phyloP scores from a whole-genome alignment of 2,329 filamentous ascomycete species.

The Neonectria hederae region DNA sequence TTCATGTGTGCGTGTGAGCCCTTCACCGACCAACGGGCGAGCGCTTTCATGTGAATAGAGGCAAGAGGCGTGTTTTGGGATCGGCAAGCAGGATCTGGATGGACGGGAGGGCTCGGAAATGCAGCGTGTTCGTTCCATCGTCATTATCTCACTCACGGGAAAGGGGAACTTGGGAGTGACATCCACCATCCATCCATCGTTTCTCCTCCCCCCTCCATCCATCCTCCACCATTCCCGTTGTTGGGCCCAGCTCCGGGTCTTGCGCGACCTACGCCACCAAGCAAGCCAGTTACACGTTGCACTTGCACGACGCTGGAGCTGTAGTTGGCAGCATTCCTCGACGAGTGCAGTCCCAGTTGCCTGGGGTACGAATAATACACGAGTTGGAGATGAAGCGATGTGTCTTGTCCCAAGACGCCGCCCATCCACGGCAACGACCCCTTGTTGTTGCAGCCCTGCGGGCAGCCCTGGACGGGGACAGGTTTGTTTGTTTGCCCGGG shows the following conservation, averaged over 20 bases:
- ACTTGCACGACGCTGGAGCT: not conserved
- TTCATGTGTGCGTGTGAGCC: constrained; percentile 3
- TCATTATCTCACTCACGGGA: not conserved
- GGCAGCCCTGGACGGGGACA: not conserved
- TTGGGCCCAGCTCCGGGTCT: constrained; percentile 17
- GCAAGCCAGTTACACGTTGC: constrained; percentile 5
- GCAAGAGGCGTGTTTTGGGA: not conserved
- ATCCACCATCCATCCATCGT: constrained; percentile 8
- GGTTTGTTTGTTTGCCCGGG: constrained; percentile 4
- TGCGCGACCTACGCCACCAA: constrained; percentile 17
- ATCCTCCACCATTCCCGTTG: constrained; percentile 20
- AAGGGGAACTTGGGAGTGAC: constrained; percentile 15
- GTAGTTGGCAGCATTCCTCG: constrained; percentile 1
- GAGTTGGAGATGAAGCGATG: not conserved
- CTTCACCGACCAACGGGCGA: constrained; percentile 3
- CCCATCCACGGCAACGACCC: constrained; percentile 9
- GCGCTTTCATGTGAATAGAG: not conserved
- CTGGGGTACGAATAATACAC: not conserved
- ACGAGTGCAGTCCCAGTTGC: constrained; percentile 1
- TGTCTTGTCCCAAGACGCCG: constrained; percentile 1
- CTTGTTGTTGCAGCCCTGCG: constrained; percentile 7
- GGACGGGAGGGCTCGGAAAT: constrained; percentile 16
- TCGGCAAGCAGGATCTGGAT: constrained; percentile 4
- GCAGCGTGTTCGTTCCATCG: constrained; percentile 11
- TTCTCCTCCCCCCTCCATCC: not conserved